phyloP scores from a whole-genome alignment of 2,329 filamentous ascomycete species.

The Penicillium paneum region DNA sequence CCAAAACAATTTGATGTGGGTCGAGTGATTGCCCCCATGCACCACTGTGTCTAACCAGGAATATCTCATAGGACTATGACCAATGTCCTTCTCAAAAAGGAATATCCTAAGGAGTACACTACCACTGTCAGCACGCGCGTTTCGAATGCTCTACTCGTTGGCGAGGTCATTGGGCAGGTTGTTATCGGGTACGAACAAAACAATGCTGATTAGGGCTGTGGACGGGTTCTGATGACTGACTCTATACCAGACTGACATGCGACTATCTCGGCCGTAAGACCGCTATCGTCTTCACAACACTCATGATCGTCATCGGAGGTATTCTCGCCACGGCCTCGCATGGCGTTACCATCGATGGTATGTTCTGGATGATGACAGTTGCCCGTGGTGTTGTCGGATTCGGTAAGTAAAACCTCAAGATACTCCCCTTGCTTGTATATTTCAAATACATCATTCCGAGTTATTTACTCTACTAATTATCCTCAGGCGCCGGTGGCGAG shows the following conservation, averaged over 20 bases:
- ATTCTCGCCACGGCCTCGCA: conserved; percentile 47
- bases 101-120: conserved; percentile 27
- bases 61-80: conserved; percentile 25
- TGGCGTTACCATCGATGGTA: conserved; percentile 47
- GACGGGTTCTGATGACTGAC: not conserved
- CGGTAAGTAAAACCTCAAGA: conserved; percentile 24
- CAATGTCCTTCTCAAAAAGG: conserved; percentile 28
- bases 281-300: conserved; percentile 47
- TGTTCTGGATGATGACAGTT: conserved; percentile 55
- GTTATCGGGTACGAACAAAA: conserved; percentile 23
- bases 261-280: conserved; percentile 48
- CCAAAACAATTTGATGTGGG: conserved; percentile 31
- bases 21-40: not conserved
- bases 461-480: not conserved
- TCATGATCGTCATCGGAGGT: conserved; percentile 48
- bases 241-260: conserved; percentile 34
- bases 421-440: not conserved
- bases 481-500: conserved; percentile 42
- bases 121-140: conserved; percentile 28
- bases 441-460: too few species aligned
- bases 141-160: conserved; percentile 29
- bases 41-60: not conserved
- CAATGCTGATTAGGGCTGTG: not conserved
- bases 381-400: conserved; percentile 50
- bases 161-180: conserved; percentile 29